A percentile compares a stretch with the other conserved stretches of the same genome.
Conservation (phyloP, 495 filamentous ascomycete genomes). For the Lasiosphaeris hirsuta region DNA sequence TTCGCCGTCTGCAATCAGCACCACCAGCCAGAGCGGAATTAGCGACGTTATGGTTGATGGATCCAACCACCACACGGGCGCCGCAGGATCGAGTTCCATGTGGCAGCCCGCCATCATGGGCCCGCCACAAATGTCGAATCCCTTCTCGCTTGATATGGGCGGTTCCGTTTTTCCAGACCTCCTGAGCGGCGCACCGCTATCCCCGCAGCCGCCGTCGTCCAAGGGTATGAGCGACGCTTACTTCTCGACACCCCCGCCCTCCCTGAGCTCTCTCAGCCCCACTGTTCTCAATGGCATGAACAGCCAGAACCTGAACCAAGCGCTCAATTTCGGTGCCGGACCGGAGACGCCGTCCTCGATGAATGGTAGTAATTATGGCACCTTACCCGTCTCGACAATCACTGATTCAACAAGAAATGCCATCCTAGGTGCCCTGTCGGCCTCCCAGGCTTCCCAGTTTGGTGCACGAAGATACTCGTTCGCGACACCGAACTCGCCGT, state of each 20-base stretch:
- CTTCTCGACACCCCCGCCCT: constrained; percentile 61
- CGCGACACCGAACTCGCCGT: constrained; percentile 62
- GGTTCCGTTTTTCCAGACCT: constrained; percentile 58
- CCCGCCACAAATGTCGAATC: constrained; percentile 53
- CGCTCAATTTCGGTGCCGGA: constrained; percentile 57
- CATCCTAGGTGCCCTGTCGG: constrained; percentile 68
- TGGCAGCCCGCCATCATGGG: constrained; percentile 69
- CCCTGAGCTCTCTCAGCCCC: constrained; percentile 61
- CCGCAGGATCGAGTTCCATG: constrained; percentile 48
- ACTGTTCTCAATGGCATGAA: constrained; percentile 49
- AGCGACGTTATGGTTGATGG: constrained; percentile 92
- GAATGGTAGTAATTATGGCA: constrained; percentile 57
- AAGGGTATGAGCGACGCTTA: constrained; percentile 52
- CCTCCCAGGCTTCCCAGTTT: constrained; percentile 68
- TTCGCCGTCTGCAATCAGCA: constrained; percentile 92
- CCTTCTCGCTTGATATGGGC: constrained; percentile 59
- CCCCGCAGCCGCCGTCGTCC: constrained; percentile 56
- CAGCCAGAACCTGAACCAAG: constrained; percentile 53
- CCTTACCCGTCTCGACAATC: constrained; percentile 63
- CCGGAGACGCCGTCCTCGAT: constrained; percentile 70
- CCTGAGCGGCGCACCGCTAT: constrained; percentile 56
- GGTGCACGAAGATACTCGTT: constrained; percentile 74
- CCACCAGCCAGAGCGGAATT: constrained; percentile 83
- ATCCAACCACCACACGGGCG: constrained; percentile 55
- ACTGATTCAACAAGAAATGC: constrained; percentile 91